phyloP scores from a whole-genome alignment of 768 basidiomycete species.

The Melanogaster broomeanus region DNA sequence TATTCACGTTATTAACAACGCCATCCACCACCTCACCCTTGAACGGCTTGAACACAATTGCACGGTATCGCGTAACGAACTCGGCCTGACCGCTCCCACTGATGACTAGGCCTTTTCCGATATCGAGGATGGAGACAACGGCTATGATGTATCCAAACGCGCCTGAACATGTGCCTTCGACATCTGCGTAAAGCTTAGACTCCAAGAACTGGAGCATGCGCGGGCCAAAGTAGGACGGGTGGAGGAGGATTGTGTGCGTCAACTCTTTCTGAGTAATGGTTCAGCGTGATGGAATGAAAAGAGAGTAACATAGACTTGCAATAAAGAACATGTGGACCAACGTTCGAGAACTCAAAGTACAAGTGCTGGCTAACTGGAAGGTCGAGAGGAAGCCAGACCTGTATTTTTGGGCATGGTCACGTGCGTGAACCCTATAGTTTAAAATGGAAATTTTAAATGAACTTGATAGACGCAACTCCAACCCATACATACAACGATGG shows the following conservation, averaged over 20 bases:
- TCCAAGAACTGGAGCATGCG: conserved; percentile 93
- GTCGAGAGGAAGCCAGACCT: neutral
- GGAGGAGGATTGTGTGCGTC: conserved; percentile 95
- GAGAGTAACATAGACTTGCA: conserved; percentile 40
- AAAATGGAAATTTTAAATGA: conserved; percentile 15
- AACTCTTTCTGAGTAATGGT: conserved; percentile 75
- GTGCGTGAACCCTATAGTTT: conserved; percentile 14
- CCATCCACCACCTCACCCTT: conserved; percentile 99
- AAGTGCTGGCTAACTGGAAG: neutral
- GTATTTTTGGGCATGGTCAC: conserved; percentile 4
- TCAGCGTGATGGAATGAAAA: conserved; percentile 2
- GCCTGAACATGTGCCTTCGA: conserved; percentile 96
- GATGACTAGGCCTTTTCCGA: conserved; percentile 90
- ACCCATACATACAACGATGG: conserved; percentile 28
- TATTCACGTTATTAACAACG: conserved; percentile 92
- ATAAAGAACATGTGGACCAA: conserved; percentile 65
- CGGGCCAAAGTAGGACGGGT: conserved; percentile 98
- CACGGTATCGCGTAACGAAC: conserved; percentile 91
- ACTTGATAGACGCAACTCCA: conserved; percentile 8
- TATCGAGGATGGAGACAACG: conserved; percentile 86
- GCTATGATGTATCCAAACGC: conserved; percentile 94
- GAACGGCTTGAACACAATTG: conserved; percentile 99
- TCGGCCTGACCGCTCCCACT: conserved; percentile 94
- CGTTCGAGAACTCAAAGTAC: too few relatives aligned
- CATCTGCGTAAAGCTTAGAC: conserved; percentile 91